Percentiles rank a stretch among this genome's conserved stretches.
phyloP scores from a whole-genome alignment of 1,139 yeast species.

The Casaregolazyma lundiana region DNA sequence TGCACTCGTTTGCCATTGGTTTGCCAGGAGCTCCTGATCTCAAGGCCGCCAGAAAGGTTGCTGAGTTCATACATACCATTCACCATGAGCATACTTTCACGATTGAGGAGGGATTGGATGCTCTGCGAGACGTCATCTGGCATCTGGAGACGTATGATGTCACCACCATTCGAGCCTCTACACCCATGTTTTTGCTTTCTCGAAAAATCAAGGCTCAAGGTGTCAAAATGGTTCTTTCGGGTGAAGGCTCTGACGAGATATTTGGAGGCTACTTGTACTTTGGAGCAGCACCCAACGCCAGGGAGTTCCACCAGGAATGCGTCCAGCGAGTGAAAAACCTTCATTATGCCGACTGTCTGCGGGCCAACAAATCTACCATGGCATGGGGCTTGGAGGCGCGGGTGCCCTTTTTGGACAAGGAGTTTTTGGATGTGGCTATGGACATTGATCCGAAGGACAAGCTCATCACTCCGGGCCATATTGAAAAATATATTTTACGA shows the following conservation, averaged over 20 bases:
- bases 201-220: constrained; percentile 99
- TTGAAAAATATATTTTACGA: constrained; percentile 92
- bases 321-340: constrained; percentile 95
- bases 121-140: constrained; percentile 87
- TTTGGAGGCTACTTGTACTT: constrained; percentile 98
- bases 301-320: constrained; percentile 92
- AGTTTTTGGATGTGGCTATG: constrained; percentile 89
- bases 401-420: constrained; percentile 96
- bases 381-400: constrained; percentile 99
- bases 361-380: constrained; percentile 99
- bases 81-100: constrained; percentile 99
- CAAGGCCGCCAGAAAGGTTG: constrained; percentile 93
- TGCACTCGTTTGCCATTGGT: constrained; percentile 96
- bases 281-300: constrained; percentile 90
- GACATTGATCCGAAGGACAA: constrained; percentile 91
- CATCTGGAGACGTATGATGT: constrained; percentile 98
- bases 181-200: constrained; percentile 95
- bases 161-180: constrained; percentile 97
- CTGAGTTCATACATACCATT: constrained; percentile 82
- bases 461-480: constrained; percentile 54
- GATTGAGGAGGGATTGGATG: constrained; percentile 92
- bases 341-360: constrained; percentile 92
- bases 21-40: constrained; percentile 97
- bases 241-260: constrained; percentile 98
- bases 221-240: constrained; percentile 97